A percentile compares a stretch with the other conserved stretches of the same genome.
Evolutionary conservation across 768 basidiomycete species (phyloP).

Genomic region (Mycena galopus): DNA sequence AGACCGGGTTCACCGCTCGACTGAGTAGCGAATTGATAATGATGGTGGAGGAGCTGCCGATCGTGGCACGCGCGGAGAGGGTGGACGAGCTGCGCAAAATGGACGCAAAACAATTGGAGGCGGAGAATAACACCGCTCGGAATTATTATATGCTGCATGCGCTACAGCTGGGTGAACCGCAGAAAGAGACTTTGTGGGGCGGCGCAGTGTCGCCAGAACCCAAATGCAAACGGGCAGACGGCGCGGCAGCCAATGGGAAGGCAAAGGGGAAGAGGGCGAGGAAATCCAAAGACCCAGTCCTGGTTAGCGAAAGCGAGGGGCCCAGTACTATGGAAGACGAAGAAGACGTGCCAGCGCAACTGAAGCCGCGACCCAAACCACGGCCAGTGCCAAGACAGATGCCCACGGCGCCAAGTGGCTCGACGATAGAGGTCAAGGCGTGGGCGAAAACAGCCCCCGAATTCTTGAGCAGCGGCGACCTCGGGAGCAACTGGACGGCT

Average conservation of each 20-base stretch:
- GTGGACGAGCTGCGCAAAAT: neutral
- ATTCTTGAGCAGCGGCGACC: neutral
- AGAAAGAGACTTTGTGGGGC: constrained; percentile 19
- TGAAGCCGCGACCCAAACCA: neutral
- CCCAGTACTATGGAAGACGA: neutral
- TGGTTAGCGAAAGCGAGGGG: neutral
- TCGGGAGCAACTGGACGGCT: neutral
- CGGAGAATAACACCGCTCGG: neutral
- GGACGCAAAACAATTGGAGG: neutral
- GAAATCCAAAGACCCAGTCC: neutral
- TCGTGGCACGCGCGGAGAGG: neutral
- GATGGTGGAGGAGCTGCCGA: neutral
- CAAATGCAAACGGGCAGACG: neutral
- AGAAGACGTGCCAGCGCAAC: neutral
- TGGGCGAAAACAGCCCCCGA: neutral
- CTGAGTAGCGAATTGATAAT: neutral
- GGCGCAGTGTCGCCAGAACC: neutral
- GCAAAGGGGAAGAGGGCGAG: neutral
- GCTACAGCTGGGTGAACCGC: neutral
- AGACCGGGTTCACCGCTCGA: neutral
- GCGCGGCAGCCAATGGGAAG: neutral
- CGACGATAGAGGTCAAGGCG: neutral
- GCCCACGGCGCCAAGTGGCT: neutral
- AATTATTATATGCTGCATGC: constrained; percentile 2
- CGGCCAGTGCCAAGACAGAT: too few species aligned